Evolutionary conservation across 2,329 filamentous ascomycete species (phyloP), one percentile per base, ranked within the genome.

Genomic region (Xylaria multiplex): DNA sequence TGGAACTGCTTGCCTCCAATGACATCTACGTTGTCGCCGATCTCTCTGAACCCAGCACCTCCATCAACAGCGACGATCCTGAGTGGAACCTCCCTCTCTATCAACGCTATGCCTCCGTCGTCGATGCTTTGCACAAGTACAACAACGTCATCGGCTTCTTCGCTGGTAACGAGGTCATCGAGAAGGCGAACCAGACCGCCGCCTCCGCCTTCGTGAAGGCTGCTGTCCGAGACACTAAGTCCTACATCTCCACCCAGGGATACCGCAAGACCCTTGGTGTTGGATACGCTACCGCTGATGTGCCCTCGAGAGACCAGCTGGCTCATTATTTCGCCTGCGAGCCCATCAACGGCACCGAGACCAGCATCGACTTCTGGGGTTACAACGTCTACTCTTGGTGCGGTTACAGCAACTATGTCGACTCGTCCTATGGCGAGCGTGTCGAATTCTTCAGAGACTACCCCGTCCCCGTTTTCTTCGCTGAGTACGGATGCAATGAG

Each of bases 361-460:
- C 76, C 11, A 80, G 91, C 67, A 97, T 98, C 71, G 96, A 99
- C 81, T 98, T 96, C 85, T 99, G 94, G 92, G 96, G 96, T 66
- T 98, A 98, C 90, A 99, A 99, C 86, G 97, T 98, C 83, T 99
- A 99, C 87, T 97, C 94, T 59, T 99, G 96, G 96, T 99, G 96
- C 79, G 96, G 95, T 73, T 80, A 94, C 73, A 97, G 92, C 76
- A 88, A 84, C 75, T 96, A 91, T 83, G 77, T 84, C 42, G 77
- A 85, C 66, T 97, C 96, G 3, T 93, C 93, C 61, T 99, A 94
- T 82, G 85, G 90, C 70, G 85, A 89, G 63, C 91, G 95, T 79
- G 93, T 93, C 73, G 80, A 92, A 71, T 95, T 97, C 82, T 99
- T 97, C 84, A 79, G 84, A 66, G 88, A 90, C 78, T 99, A 96